These are phyloP conservation scores for Geranomyces michiganensis DNA, from an alignment of 192 early-diverging fungal species.

Conservation along the genomic window DNA sequence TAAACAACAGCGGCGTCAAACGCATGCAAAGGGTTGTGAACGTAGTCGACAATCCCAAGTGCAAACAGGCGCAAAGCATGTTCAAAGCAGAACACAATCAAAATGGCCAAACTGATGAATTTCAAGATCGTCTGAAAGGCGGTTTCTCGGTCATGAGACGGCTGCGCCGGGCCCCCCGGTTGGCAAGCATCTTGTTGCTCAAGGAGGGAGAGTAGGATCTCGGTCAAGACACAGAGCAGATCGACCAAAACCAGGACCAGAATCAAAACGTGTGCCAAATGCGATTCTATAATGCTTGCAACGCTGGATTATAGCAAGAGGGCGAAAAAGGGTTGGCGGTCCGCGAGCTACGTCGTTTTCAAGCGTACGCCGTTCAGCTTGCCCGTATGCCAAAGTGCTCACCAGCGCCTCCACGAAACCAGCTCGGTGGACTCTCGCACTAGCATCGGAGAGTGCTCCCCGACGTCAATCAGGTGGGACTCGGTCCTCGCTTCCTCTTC, in stretches of 20 bases:
- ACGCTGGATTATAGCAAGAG: background rate
- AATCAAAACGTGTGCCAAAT: slow-evolving; percentile 27
- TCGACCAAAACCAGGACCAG: slow-evolving; percentile 29
- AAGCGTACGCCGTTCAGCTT: too few relatives aligned
- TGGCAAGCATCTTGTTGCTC: slow-evolving; percentile 7
- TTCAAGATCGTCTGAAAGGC: slow-evolving; percentile 17
- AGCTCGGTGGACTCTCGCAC: too few relatives aligned
- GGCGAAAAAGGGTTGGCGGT: background rate
- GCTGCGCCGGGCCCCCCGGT: background rate
- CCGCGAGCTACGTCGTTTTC: too few relatives aligned
- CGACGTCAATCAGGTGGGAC: too few relatives aligned
- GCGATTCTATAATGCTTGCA: slow-evolving; percentile 24
- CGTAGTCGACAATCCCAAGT: slow-evolving; percentile 33
- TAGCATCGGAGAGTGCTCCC: too few relatives aligned
- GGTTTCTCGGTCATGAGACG: slow-evolving; percentile 6
- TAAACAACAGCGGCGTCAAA: slow-evolving; percentile 41
- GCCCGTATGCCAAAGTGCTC: too few relatives aligned
- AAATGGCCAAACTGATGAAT: slow-evolving; percentile 26
- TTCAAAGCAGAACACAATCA: slow-evolving; percentile 32
- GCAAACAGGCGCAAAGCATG: slow-evolving; percentile 27
- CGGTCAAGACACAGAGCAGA: slow-evolving; percentile 23
- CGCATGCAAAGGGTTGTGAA: slow-evolving; percentile 23
- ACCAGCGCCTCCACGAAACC: too few relatives aligned
- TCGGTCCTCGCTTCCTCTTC: too few relatives aligned
- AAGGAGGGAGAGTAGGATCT: slow-evolving; percentile 38